phyloP scores from a whole-genome alignment of 108 stramenopile genomes.

The Cyclotella kingstonii region DNA sequence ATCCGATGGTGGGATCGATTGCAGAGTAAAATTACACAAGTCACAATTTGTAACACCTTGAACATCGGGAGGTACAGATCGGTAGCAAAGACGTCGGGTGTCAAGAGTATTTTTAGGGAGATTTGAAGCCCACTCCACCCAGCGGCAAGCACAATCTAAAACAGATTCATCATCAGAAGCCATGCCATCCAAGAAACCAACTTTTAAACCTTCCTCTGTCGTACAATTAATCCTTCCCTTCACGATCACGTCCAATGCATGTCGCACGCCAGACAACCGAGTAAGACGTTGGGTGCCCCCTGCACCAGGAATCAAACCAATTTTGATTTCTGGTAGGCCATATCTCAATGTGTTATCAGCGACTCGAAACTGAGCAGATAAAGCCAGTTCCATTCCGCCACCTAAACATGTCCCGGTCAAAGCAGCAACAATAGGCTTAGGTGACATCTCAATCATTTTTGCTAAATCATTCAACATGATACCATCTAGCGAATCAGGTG shows the following conservation, averaged over 20 bases:
- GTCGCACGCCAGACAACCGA: constrained; percentile 70
- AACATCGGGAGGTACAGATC: constrained; percentile 38
- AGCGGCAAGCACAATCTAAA: constrained; percentile 48
- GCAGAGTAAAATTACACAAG: constrained; percentile 58
- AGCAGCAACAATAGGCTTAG: constrained; percentile 95
- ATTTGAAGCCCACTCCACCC: constrained; percentile 60
- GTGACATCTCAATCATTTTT: constrained; percentile 57
- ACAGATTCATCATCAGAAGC: constrained; percentile 27
- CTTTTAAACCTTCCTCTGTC: constrained; percentile 48
- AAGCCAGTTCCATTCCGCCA: constrained; percentile 93
- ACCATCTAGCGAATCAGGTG: constrained; percentile 22
- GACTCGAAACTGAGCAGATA: constrained; percentile 92
- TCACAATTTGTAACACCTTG: constrained; percentile 43
- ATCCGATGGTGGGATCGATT: constrained; percentile 62
- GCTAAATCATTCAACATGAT: constrained; percentile 65
- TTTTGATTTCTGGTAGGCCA: constrained; percentile 93
- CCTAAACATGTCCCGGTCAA: constrained; percentile 89
- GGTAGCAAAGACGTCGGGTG: constrained; percentile 47
- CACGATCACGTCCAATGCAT: constrained; percentile 83
- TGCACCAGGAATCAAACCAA: constrained; percentile 95
- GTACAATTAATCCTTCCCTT: constrained; percentile 65
- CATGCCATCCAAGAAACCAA: constrained; percentile 65
- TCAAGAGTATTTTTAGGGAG: constrained; percentile 42
- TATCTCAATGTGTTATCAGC: constrained; percentile 53
- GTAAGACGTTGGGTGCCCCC: constrained; percentile 98